Evolutionary conservation across 345 rosid genomes (phyloP).

Genomic region (Citrus hindsii): DNA sequence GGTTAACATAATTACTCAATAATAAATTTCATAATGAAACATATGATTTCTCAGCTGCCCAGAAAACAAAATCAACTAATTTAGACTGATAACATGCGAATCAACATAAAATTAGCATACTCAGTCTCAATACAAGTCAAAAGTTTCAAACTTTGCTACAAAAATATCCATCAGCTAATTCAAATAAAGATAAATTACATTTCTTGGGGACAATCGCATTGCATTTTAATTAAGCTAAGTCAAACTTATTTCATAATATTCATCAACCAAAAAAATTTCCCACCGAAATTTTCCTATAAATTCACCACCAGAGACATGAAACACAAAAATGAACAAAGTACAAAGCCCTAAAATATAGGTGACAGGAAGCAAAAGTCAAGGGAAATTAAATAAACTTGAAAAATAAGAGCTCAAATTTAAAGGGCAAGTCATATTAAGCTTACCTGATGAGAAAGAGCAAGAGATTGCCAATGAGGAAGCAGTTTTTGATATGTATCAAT

Average conservation of each 20-base stretch:
- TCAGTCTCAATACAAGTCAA: neutral
- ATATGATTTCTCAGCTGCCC: neutral
- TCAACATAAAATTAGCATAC: neutral
- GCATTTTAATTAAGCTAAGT: neutral
- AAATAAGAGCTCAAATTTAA: neutral
- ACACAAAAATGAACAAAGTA: neutral
- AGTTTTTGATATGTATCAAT: conserved; percentile 37
- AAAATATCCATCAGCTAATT: neutral
- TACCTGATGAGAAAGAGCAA: conserved; percentile 51
- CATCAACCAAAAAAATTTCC: neutral
- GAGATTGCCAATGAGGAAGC: conserved; percentile 58
- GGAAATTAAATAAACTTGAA: neutral
- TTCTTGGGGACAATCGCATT: neutral
- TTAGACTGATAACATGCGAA: neutral
- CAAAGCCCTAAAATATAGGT: neutral
- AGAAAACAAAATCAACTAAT: neutral
- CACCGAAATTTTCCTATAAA: neutral
- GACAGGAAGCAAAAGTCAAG: neutral
- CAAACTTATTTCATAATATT: neutral
- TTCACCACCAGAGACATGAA: neutral
- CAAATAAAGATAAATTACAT: neutral
- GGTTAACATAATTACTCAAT: neutral
- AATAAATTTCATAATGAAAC: neutral
- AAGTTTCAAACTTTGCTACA: neutral
- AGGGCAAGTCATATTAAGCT: neutral